Conservation (phyloP, 78 protist genomes). For the Polysphondylium violaceum region DNA sequence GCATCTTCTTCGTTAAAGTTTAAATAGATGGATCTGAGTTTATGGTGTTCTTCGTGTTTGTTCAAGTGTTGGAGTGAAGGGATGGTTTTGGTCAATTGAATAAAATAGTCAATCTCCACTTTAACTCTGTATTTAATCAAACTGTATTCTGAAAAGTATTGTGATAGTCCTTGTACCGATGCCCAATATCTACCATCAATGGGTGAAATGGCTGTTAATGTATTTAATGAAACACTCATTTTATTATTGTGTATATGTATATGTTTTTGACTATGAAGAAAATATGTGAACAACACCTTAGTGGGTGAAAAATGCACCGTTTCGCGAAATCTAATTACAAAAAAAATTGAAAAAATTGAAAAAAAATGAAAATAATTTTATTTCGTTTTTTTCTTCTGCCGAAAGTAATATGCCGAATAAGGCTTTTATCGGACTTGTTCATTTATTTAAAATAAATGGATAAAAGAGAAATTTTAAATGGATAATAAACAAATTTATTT, state of each 20-base stretch:
- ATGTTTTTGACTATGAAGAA: not conserved
- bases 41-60: not conserved
- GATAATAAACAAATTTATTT: not conserved
- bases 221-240: constrained; percentile 32
- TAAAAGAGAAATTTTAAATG: no score
- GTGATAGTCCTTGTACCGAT: constrained; percentile 43
- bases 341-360: no score
- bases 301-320: not conserved
- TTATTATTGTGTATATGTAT: not conserved
- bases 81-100: constrained; percentile 50
- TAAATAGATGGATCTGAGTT: constrained; percentile 38
- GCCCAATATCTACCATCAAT: constrained; percentile 85
- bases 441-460: no score
- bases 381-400: no score
- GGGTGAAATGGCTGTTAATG: constrained; percentile 81
- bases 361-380: no score
- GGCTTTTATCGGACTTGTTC: no score
- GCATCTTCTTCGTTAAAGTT: constrained; percentile 76
- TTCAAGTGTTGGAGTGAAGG: constrained; percentile 13
- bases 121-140: constrained; percentile 81
- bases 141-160: constrained; percentile 81
- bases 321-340: not conserved
- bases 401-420: no score
- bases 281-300: no score
- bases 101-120: constrained; percentile 76